These are phyloP conservation scores for Hypoxylon sp. DNA, from an alignment of 2,329 filamentous ascomycete species.

Conservation along the genomic window DNA sequence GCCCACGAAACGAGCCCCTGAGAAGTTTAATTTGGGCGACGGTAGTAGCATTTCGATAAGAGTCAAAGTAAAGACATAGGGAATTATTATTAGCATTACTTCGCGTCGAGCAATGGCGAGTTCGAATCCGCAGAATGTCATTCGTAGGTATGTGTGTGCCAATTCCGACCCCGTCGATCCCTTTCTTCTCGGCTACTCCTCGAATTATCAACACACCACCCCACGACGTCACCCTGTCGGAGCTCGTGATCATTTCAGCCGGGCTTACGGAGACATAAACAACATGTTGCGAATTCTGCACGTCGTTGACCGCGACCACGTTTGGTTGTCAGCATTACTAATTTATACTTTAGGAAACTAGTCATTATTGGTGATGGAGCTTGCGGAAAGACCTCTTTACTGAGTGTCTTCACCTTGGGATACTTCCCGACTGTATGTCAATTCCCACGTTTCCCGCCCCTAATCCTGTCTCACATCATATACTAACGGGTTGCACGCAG, in stretches of 20 bases:
- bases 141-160: conserved; percentile 54
- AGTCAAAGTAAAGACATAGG: too few species aligned
- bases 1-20: conserved; percentile 1
- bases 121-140: conserved; percentile 52
- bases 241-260: conserved; percentile 18
- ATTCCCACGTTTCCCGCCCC: conserved; percentile 10
- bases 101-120: conserved; percentile 45
- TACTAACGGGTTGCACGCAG: conserved; percentile 51
- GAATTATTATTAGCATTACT: conserved; percentile 29
- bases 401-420: conserved; percentile 96
- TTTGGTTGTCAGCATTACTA: conserved; percentile 27
- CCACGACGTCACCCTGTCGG: conserved; percentile 24
- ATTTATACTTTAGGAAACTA: conserved; percentile 43
- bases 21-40: conserved; percentile 30
- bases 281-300: conserved; percentile 1
- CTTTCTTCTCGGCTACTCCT: conserved; percentile 23
- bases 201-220: conserved; percentile 16
- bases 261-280: conserved; percentile 3
- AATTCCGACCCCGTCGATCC: conserved; percentile 30
- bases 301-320: conserved; percentile 6
- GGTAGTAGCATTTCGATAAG: too few species aligned
- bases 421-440: conserved; percentile 93
- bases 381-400: conserved; percentile 95
- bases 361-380: conserved; percentile 68
- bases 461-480: conserved; percentile 23